These are phyloP conservation scores for Aspergillus pseudonomiae DNA, from an alignment of 2,329 filamentous ascomycete genomes.

Conservation along the genomic window DNA sequence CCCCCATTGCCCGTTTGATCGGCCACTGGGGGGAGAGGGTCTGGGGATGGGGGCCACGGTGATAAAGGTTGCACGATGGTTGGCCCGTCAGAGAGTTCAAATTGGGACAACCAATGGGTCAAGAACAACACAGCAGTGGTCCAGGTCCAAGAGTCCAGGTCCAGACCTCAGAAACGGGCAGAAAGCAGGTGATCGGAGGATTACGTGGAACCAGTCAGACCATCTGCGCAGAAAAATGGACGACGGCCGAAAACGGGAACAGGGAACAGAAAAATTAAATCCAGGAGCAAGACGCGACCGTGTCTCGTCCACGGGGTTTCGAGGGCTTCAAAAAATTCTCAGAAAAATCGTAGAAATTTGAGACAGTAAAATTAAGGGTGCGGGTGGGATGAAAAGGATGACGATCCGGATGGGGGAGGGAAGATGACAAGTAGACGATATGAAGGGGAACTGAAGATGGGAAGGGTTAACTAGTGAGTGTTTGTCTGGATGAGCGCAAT, in stretches of 20 bases:
- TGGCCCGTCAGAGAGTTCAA: conserved; percentile 5
- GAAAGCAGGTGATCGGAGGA: conserved; percentile 5
- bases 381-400: not conserved
- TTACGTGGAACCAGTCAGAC: conserved; percentile 25
- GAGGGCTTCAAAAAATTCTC: not conserved
- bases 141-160: not conserved
- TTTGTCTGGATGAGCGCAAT: not conserved
- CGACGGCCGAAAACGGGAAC: conserved; percentile 14
- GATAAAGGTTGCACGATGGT: conserved; percentile 22
- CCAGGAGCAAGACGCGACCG: conserved; percentile 9
- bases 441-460: not conserved
- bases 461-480: not conserved
- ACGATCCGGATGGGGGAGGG: conserved; percentile 4
- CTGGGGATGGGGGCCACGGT: conserved; percentile 43
- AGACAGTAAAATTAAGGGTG: not conserved
- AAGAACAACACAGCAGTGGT: conserved; percentile 8
- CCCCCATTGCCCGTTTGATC: conserved; percentile 48
- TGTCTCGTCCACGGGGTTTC: not conserved
- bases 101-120: conserved; percentile 6
- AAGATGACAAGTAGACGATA: conserved; percentile 6
- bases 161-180: conserved; percentile 3
- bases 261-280: conserved; percentile 10
- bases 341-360: conserved; percentile 5
- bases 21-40: conserved; percentile 39
- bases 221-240: conserved; percentile 24